Evolutionary conservation across 768 basidiomycete genomes (phyloP).

Genomic region (Termitomyces sp.): DNA sequence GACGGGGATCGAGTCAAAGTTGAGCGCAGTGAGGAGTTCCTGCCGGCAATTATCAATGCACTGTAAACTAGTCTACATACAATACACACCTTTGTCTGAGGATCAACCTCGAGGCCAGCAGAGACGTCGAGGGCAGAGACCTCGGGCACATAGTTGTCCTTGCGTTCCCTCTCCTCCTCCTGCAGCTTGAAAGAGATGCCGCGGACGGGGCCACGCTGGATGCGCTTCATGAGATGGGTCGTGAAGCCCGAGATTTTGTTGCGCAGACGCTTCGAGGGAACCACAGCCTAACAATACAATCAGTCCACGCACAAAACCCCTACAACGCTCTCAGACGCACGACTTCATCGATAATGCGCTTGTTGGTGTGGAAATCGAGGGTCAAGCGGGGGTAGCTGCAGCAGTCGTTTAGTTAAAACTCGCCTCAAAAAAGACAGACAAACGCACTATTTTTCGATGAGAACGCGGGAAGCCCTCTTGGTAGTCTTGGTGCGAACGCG

Average conservation of each 20-base stretch:
- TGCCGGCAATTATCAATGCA: conserved; percentile 19
- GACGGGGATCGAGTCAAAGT: conserved; percentile 90
- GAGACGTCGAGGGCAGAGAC: conserved; percentile 90
- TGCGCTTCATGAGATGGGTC: conserved; percentile 99
- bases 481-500: conserved; percentile 99
- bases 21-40: conserved; percentile 87
- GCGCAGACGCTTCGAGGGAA: conserved; percentile 97
- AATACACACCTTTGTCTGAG: conserved; percentile 81
- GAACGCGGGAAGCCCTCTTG: conserved; percentile 97
- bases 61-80: too few species aligned
- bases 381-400: conserved; percentile 95
- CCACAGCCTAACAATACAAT: conserved; percentile 58
- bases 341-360: conserved; percentile 97
- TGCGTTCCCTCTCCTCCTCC: conserved; percentile 98
- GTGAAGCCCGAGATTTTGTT: conserved; percentile 99
- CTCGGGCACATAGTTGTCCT: conserved; percentile 99
- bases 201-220: conserved; percentile 95
- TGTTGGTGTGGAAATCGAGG: conserved; percentile 99
- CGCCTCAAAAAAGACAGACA: background rate
- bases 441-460: conserved; percentile 98
- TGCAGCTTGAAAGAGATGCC: conserved; percentile 99
- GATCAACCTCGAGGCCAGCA: conserved; percentile 80
- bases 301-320: background rate
- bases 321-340: conserved; percentile 33
- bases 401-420: background rate